phyloP scores from a whole-genome alignment of 2,329 filamentous ascomycete genomes.

The Fusarium sp. region DNA sequence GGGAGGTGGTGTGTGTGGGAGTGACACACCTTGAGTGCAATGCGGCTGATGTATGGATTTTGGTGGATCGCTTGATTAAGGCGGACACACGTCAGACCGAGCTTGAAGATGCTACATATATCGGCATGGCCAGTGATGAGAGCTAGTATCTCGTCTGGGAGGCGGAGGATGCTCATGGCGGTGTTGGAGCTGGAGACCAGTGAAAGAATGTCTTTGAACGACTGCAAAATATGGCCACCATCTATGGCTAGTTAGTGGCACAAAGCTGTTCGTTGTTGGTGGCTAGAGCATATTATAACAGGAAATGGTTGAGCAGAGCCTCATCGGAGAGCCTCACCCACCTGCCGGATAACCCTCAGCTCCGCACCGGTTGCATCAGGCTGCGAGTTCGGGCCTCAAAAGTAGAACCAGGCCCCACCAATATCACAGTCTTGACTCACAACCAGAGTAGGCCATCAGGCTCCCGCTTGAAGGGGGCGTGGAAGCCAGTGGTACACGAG shows the following conservation, averaged over 20 bases:
- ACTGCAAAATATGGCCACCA: not conserved
- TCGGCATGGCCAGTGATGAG: conserved; percentile 62
- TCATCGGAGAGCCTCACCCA: not conserved
- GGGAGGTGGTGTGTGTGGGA: not conserved
- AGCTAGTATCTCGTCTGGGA: conserved; percentile 71
- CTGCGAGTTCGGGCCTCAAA: not conserved
- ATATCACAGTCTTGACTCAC: not conserved
- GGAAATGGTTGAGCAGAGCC: not conserved
- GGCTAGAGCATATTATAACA: not conserved
- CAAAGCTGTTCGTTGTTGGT: not conserved
- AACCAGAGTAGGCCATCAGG: not conserved
- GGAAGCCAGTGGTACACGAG: not conserved
- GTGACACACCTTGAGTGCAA: conserved; percentile 62
- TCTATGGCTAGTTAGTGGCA: not conserved
- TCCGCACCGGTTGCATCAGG: not conserved
- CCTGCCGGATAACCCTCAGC: not conserved
- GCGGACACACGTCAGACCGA: conserved; percentile 61
- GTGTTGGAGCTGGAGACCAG: not conserved
- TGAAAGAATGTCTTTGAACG: not conserved
- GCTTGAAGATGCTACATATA: conserved; percentile 65
- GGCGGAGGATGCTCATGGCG: conserved; percentile 51
- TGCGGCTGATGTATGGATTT: conserved; percentile 64
- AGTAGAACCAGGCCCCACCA: not conserved
- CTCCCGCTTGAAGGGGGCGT: not conserved
- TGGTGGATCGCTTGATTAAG: conserved; percentile 57